Conservation (phyloP, 2,329 filamentous ascomycete genomes). For the Fusarium multiceps region DNA sequence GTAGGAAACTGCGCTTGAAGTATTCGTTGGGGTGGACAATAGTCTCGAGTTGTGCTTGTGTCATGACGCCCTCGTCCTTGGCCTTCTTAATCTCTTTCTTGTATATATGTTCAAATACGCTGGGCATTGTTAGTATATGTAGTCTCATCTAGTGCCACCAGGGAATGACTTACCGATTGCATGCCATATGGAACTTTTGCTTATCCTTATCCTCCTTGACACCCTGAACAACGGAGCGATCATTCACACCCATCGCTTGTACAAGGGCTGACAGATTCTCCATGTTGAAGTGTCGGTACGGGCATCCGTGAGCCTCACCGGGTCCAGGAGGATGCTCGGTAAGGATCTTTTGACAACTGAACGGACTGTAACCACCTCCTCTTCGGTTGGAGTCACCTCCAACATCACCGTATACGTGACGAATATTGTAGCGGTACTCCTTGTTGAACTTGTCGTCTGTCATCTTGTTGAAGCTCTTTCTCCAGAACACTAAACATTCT, state of each 20-base stretch:
- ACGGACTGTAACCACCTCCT: constrained; percentile 88
- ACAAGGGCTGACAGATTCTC: constrained; percentile 86
- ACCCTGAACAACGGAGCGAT: constrained; percentile 79
- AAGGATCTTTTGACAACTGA: constrained; percentile 94
- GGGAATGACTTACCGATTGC: constrained; percentile 74
- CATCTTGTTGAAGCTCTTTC: constrained; percentile 83
- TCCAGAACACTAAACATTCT: constrained; percentile 93
- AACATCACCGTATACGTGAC: constrained; percentile 95
- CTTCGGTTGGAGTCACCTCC: constrained; percentile 91
- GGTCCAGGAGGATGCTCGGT: constrained; percentile 88
- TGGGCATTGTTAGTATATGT: constrained; percentile 46
- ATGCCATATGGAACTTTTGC: constrained; percentile 92
- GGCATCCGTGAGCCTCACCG: constrained; percentile 94
- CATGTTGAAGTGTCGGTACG: constrained; percentile 89
- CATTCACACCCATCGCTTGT: constrained; percentile 81
- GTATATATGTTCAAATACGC: constrained; percentile 90
- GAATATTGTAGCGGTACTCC: constrained; percentile 96
- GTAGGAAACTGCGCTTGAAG: constrained; percentile 91
- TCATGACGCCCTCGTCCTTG: constrained; percentile 79
- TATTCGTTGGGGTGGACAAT: constrained; percentile 98
- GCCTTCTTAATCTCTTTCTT: constrained; percentile 81
- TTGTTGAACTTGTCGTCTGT: constrained; percentile 97
- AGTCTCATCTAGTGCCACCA: neutral
- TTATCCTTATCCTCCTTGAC: constrained; percentile 91
- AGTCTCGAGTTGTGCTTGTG: constrained; percentile 83